phyloP scores from a whole-genome alignment of 257 asterid genomes.

The Marsdenia floribunda region DNA sequence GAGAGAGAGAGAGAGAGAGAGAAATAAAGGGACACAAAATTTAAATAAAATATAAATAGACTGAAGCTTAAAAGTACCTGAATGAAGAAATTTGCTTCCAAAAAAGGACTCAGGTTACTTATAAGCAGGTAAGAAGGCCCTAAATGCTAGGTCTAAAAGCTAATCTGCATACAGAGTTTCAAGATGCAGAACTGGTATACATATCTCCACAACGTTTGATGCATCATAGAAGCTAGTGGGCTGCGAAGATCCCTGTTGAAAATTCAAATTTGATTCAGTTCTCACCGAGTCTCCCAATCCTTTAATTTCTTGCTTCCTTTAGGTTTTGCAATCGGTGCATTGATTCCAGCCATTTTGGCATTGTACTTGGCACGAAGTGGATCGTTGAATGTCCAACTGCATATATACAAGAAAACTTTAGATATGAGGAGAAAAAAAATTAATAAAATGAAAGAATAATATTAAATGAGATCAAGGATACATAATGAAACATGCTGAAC shows the following conservation, averaged over 20 bases:
- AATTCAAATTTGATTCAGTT: constrained; percentile 5
- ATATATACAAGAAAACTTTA: constrained; percentile 11
- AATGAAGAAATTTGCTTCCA: not conserved
- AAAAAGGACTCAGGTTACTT: not conserved
- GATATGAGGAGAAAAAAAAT: not conserved
- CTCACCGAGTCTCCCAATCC: constrained; percentile 71
- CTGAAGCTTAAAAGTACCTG: not conserved
- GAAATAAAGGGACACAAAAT: not conserved
- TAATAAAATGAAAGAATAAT: not conserved
- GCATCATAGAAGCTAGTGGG: not conserved
- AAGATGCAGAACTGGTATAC: not conserved
- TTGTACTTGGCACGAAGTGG: constrained; percentile 81
- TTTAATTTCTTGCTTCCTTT: constrained; percentile 92
- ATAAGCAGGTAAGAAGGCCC: not conserved
- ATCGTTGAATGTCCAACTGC: constrained; percentile 92
- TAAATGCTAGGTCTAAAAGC: not conserved
- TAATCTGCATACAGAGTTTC: not conserved
- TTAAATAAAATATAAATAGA: not conserved
- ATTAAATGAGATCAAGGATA: not conserved
- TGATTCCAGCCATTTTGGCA: constrained; percentile 91
- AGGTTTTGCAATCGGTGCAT: constrained; percentile 73
- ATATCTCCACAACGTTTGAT: not conserved
- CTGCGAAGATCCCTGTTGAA: not conserved
- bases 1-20: not conserved
- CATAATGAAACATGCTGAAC: not conserved